phyloP scores from a whole-genome alignment of 2,329 filamentous ascomycete genomes.

The Paraphoma chrysanthemicola region DNA sequence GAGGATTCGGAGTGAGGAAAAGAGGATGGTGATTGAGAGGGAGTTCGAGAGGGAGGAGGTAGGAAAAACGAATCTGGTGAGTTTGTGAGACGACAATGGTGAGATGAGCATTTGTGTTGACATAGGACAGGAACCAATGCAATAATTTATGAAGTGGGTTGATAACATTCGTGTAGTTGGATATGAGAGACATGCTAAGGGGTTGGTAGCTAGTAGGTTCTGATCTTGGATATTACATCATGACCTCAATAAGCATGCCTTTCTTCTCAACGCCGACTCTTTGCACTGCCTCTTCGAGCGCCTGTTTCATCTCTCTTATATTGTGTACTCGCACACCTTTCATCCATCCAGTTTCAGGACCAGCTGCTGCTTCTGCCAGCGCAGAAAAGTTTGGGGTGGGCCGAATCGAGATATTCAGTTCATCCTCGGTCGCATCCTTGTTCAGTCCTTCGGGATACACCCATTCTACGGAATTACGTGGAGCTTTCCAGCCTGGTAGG shows the following conservation, averaged over 20 bases:
- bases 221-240: constrained; percentile 3
- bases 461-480: constrained; percentile 62
- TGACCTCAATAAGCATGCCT: constrained; percentile 10
- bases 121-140: background rate
- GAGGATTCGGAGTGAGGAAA: constrained; percentile 18
- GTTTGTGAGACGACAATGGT: background rate
- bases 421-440: constrained; percentile 64
- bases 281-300: background rate
- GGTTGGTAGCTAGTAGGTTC: too few relatives aligned
- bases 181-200: too few relatives aligned
- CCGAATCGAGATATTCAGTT: constrained; percentile 67
- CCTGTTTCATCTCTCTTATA: constrained; percentile 2
- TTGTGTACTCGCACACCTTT: constrained; percentile 5
- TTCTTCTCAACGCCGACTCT: constrained; percentile 1
- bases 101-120: background rate
- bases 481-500: constrained; percentile 64
- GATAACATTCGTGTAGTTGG: too few relatives aligned
- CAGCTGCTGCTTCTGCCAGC: constrained; percentile 66
- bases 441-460: constrained; percentile 66
- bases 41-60: constrained; percentile 6
- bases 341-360: constrained; percentile 8
- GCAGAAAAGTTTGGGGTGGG: constrained; percentile 66
- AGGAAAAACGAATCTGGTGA: background rate
- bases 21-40: constrained; percentile 9
- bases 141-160: background rate